phyloP scores from a whole-genome alignment of 352 stramenopile genomes.

The Pythium periplocum region DNA sequence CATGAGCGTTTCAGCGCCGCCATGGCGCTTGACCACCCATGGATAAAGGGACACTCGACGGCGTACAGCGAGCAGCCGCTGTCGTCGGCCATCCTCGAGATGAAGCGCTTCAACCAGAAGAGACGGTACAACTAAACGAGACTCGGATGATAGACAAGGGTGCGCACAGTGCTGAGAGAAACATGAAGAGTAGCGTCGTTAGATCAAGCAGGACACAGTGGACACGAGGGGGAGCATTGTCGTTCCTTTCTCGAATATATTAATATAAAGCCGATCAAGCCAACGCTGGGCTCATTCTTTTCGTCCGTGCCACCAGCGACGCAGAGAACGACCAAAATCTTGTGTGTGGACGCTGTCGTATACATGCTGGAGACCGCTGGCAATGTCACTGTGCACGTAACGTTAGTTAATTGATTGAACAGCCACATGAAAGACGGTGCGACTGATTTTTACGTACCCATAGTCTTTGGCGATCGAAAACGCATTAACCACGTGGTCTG shows the following conservation, averaged over 20 bases:
- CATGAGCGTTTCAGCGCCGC: constrained; percentile 68
- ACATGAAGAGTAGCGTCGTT: no score
- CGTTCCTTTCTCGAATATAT: not conserved
- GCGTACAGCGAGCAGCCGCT: constrained; percentile 77
- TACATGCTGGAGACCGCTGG: constrained; percentile 50
- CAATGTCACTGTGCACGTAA: constrained; percentile 27
- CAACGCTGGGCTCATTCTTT: not conserved
- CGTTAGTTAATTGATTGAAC: no score
- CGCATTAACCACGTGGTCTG: constrained; percentile 50
- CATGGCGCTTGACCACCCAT: constrained; percentile 71
- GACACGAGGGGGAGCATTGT: not conserved
- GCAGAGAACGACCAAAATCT: constrained; percentile 32
- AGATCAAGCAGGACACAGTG: no score
- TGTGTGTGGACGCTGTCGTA: constrained; percentile 47
- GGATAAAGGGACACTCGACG: constrained; percentile 73
- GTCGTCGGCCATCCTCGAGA: constrained; percentile 78
- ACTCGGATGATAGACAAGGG: no score
- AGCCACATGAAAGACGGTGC: not conserved
- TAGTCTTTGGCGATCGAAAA: constrained; percentile 55
- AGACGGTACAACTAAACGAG: constrained; percentile 64
- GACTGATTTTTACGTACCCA: constrained; percentile 22
- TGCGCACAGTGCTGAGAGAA: no score
- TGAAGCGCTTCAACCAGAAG: constrained; percentile 89
- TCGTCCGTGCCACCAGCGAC: constrained; percentile 36
- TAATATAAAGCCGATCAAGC: no score